Conservation (phyloP, 495 filamentous ascomycete species). For the Hyaloscypha bicolor region DNA sequence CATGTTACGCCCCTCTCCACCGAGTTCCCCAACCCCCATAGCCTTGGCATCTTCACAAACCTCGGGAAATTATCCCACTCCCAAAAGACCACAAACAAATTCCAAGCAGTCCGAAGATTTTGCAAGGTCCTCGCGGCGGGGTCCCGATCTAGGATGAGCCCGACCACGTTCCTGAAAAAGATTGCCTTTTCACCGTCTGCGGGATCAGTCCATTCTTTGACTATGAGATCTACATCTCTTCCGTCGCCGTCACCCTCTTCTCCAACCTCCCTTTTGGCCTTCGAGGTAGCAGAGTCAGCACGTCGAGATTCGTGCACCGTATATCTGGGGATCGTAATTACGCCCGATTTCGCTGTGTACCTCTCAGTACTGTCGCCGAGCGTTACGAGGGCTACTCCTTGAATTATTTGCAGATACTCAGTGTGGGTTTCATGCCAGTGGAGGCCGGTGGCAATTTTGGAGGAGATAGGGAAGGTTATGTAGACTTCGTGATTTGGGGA, state of each 20-base stretch:
- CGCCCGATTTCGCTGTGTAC: neutral
- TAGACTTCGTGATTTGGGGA: neutral
- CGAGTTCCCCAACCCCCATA: neutral
- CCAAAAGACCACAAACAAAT: neutral
- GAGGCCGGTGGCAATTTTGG: neutral
- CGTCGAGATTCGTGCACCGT: constrained; percentile 1
- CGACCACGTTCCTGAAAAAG: neutral
- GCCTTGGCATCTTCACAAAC: neutral
- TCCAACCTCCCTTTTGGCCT: neutral
- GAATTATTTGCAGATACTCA: neutral
- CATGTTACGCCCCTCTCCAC: neutral
- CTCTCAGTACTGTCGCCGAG: neutral
- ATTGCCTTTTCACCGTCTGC: neutral
- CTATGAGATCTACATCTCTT: neutral
- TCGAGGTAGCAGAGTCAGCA: neutral
- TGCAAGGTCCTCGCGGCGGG: neutral
- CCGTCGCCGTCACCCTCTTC: neutral
- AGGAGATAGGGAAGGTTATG: neutral
- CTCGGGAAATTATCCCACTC: neutral
- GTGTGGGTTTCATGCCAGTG: neutral
- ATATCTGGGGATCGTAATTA: neutral
- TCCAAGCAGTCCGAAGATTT: neutral
- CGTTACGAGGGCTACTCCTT: neutral
- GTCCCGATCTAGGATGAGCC: neutral
- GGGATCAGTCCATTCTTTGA: neutral